These are phyloP conservation scores for Saccharomycopsis amapae DNA, from an alignment of 805 yeast species.

Conservation along the genomic window DNA sequence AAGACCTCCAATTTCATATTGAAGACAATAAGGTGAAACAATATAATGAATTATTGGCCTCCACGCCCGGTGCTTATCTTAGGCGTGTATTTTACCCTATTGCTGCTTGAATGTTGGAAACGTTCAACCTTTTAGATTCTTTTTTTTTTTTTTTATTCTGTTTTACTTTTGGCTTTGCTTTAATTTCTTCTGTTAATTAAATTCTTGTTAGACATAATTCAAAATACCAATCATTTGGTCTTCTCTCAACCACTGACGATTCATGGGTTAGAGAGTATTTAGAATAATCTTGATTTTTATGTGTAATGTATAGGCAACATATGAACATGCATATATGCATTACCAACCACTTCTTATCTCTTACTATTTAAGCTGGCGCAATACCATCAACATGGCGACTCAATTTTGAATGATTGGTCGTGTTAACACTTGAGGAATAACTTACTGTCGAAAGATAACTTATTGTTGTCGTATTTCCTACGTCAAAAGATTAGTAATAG, in stretches of 20 bases:
- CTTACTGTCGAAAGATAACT: too few relatives aligned
- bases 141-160: neutral
- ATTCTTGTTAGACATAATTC: neutral
- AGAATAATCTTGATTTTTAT: too few relatives aligned
- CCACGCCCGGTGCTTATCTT: neutral
- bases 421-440: too few relatives aligned
- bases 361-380: too few relatives aligned
- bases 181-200: neutral
- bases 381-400: too few relatives aligned
- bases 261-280: neutral
- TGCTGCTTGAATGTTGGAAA: neutral
- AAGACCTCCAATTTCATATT: too few relatives aligned
- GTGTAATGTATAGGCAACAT: too few relatives aligned
- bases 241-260: neutral
- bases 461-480: too few relatives aligned
- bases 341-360: too few relatives aligned
- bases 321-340: too few relatives aligned
- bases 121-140: neutral
- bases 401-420: too few relatives aligned
- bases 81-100: conserved; percentile 8
- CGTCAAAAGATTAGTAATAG: too few relatives aligned
- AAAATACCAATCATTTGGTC: neutral
- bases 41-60: conserved; percentile 1
- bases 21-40: neutral
- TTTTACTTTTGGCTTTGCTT: neutral